Conservation (phyloP, 768 basidiomycete species). For the Leccinum broughii region DNA sequence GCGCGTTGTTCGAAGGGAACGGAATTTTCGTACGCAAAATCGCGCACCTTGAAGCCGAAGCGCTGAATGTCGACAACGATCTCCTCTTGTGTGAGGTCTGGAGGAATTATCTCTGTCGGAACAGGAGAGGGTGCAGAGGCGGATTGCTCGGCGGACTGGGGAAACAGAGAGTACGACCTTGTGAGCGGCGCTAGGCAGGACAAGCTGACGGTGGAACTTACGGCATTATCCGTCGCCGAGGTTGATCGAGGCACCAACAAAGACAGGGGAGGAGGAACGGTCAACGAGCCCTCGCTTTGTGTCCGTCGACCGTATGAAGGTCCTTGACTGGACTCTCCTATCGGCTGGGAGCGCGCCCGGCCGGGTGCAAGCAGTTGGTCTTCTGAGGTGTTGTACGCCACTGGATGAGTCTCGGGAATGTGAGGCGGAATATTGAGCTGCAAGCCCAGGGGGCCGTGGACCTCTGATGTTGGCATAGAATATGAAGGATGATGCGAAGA, state of each 20-base stretch:
- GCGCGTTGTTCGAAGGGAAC: conserved; percentile 19
- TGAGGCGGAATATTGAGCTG: conserved; percentile 19
- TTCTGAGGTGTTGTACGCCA: conserved; percentile 13
- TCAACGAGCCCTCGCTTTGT: conserved; percentile 27
- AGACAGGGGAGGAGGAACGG: conserved; percentile 13
- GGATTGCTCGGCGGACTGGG: conserved; percentile 15
- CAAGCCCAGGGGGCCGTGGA: conserved; percentile 24
- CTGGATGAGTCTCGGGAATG: conserved; percentile 8
- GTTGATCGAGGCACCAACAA: conserved; percentile 5
- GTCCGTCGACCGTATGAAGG: conserved; percentile 22
- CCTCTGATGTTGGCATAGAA: conserved; percentile 24
- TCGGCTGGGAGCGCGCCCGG: conserved; percentile 24
- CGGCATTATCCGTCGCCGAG: conserved; percentile 24
- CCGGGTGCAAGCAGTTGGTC: conserved; percentile 9
- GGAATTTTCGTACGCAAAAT: conserved; percentile 29
- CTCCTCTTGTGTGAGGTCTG: conserved; percentile 34
- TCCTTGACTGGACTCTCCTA: conserved; percentile 27
- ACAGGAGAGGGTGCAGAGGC: conserved; percentile 33
- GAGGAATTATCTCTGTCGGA: conserved; percentile 35
- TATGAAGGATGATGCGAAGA: not conserved
- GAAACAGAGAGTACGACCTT: not conserved
- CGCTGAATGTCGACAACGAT: conserved; percentile 34
- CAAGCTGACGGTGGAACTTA: conserved; percentile 10
- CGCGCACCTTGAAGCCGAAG: conserved; percentile 33
- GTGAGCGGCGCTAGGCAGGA: conserved; percentile 8